Evolutionary conservation across 2,329 filamentous ascomycete species (phyloP).

Genomic region (Neonectria sp.): DNA sequence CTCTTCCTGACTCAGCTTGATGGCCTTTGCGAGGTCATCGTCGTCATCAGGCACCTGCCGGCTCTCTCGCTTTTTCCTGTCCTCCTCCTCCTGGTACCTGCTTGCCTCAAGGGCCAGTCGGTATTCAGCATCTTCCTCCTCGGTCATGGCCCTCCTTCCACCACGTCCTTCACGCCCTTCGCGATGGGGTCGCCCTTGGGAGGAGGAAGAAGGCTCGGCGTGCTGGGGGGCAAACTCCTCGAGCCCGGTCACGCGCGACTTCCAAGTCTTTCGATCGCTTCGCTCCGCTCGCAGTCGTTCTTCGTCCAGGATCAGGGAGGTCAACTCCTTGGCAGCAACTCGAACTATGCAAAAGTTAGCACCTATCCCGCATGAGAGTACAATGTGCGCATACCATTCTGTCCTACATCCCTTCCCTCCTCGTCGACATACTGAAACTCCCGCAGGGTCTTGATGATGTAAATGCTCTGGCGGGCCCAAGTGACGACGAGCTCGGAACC

Average conservation of each 20-base stretch:
- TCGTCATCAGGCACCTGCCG: constrained; percentile 75
- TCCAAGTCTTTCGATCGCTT: constrained; percentile 94
- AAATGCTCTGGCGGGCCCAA: constrained; percentile 98
- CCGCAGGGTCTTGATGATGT: constrained; percentile 97
- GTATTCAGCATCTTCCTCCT: constrained; percentile 93
- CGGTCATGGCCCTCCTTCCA: constrained; percentile 65
- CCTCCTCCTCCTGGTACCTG: constrained; percentile 95
- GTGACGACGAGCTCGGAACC: constrained; percentile 97
- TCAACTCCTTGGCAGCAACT: constrained; percentile 95
- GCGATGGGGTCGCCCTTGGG: constrained; percentile 62
- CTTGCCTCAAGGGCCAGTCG: constrained; percentile 93
- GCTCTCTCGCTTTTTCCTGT: constrained; percentile 79
- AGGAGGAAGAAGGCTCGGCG: constrained; percentile 55
- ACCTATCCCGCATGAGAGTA: constrained; percentile 20
- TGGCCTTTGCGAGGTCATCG: constrained; percentile 93
- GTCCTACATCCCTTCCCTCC: constrained; percentile 93
- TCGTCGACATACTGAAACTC: constrained; percentile 98
- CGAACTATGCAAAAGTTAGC: constrained; percentile 74
- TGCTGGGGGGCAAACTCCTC: constrained; percentile 79
- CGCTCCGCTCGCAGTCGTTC: constrained; percentile 92
- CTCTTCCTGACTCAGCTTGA: constrained; percentile 94
- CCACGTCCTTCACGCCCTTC: constrained; percentile 40
- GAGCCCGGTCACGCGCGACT: constrained; percentile 93
- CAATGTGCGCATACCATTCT: constrained; percentile 80
- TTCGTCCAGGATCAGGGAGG: constrained; percentile 91